These are phyloP conservation scores for Gynochthodes officinalis DNA, from an alignment of 257 asterid genomes.

Conservation along the genomic window DNA sequence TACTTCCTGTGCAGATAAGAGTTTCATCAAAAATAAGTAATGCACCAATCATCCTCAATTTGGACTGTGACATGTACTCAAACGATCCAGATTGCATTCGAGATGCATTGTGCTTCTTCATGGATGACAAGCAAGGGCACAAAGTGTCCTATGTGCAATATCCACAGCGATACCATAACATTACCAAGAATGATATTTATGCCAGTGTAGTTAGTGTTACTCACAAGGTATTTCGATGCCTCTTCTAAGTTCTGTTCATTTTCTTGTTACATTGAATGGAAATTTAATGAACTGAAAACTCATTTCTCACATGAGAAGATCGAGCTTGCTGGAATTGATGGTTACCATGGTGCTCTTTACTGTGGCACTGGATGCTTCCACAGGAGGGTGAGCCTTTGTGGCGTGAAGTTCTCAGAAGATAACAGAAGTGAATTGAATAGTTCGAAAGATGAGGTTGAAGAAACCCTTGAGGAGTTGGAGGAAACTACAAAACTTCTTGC, in stretches of 20 bases:
- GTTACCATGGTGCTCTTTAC: constrained; percentile 50
- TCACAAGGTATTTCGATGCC: constrained; percentile 29
- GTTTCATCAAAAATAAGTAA: constrained; percentile 75
- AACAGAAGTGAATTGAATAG: constrained; percentile 21
- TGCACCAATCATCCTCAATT: constrained; percentile 69
- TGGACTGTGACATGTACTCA: constrained; percentile 92
- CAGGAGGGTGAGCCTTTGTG: constrained; percentile 55
- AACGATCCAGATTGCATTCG: constrained; percentile 62
- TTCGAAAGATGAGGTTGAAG: constrained; percentile 15
- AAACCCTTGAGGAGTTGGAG: constrained; percentile 52
- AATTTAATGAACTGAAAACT: neutral
- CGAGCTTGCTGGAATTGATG: constrained; percentile 59
- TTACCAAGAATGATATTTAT: constrained; percentile 52
- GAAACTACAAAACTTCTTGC: constrained; percentile 49
- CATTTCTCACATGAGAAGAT: constrained; percentile 29
- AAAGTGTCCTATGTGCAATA: constrained; percentile 49
- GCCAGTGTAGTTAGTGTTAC: constrained; percentile 25
- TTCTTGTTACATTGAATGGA: neutral
- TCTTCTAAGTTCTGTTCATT: neutral
- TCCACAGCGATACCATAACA: constrained; percentile 58
- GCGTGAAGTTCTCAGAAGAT: constrained; percentile 29
- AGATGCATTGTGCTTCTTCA: constrained; percentile 71
- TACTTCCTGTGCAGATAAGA: constrained; percentile 50
- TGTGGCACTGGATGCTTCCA: constrained; percentile 79
- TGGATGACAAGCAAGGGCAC: constrained; percentile 58